Evolutionary conservation across 1,139 yeast species (phyloP), one percentile per base, ranked within the genome.

Genomic region (Lodderomyces theae): DNA sequence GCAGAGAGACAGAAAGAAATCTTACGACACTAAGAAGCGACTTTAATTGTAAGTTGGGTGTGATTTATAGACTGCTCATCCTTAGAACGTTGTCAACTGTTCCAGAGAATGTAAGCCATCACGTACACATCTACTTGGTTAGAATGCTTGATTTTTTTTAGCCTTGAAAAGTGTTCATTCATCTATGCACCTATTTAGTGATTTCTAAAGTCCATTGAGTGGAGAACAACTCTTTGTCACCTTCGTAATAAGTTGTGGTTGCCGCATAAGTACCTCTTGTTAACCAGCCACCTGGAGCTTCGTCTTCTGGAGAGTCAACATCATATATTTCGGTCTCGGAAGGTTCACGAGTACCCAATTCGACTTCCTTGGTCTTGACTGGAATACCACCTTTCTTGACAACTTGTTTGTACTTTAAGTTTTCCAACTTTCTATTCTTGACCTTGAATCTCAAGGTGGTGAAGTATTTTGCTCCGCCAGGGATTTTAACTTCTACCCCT

Each of bases 271-370:
- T 47, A 12, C 73, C 74, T 58, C 75, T 66, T 40, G 63, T 51
- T 35, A 69, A 55, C 52, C 61, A 69, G 18, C 75, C 74, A 42
- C 67, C 63, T 11, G 77, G 77, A 35, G 74, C 62, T 13, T 56
- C 54, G 43, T 69, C 74, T 42, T 60, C 61, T 13, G 64, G 65
- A 50, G 67, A 69, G 10, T 52, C 53, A 45, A 58, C 57, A 15
- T 51, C 13, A 49, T 63, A 61, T 7, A 52, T 44, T 41, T 63
- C 67, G 12, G 38, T 35, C 7, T 56, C 61, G 10, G 62, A 56
- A 30, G 72, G 65, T 37, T 57, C 66, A 48, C 49, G 62, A 18
- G 55, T 57, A 30, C 72, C 71, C 38, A 71, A 49, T 11, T 57
- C 60, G 37, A 57, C 45, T 13, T 62, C 66, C 35, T 65, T 63